Evolutionary conservation across 306 rosid species (phyloP).

Genomic region (Ochetophila trinervis): DNA sequence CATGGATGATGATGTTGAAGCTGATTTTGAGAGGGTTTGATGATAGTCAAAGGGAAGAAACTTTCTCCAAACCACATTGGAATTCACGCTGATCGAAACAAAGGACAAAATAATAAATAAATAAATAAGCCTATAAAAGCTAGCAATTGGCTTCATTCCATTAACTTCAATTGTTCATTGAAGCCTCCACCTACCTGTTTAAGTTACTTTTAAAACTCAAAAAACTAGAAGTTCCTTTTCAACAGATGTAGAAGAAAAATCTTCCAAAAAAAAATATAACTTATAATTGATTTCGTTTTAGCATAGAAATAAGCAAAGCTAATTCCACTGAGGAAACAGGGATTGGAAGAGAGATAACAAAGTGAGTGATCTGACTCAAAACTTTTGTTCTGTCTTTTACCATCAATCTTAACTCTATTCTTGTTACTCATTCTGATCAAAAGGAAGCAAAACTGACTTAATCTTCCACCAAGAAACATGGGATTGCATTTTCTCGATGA

Average conservation of each 20-base stretch:
- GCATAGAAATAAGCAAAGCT: slow-evolving; percentile 14
- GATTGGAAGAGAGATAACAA: not conserved
- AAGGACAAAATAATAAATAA: too few relatives aligned
- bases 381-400: slow-evolving; percentile 47
- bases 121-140: slow-evolving; percentile 51
- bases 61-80: slow-evolving; percentile 24
- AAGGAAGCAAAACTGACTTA: slow-evolving; percentile 48
- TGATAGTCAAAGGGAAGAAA: slow-evolving; percentile 21
- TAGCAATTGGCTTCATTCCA: slow-evolving; percentile 38
- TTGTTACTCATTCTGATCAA: slow-evolving; percentile 52
- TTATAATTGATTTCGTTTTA: slow-evolving; percentile 13
- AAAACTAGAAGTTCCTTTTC: slow-evolving; percentile 36
- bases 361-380: slow-evolving; percentile 39
- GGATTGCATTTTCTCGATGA: slow-evolving; percentile 95
- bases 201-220: slow-evolving; percentile 25
- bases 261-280: not conserved
- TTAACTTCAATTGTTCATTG: slow-evolving; percentile 17
- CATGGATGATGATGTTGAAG: not conserved
- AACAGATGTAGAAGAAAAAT: slow-evolving; percentile 1
- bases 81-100: not conserved
- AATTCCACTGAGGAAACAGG: not conserved
- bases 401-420: slow-evolving; percentile 53
- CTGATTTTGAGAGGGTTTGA: slow-evolving; percentile 14
- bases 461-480: slow-evolving; percentile 91
- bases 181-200: slow-evolving; percentile 31